Base-by-base conservation (phyloP, 139 green algal genomes). In the Picochlorum sp. region DNA sequence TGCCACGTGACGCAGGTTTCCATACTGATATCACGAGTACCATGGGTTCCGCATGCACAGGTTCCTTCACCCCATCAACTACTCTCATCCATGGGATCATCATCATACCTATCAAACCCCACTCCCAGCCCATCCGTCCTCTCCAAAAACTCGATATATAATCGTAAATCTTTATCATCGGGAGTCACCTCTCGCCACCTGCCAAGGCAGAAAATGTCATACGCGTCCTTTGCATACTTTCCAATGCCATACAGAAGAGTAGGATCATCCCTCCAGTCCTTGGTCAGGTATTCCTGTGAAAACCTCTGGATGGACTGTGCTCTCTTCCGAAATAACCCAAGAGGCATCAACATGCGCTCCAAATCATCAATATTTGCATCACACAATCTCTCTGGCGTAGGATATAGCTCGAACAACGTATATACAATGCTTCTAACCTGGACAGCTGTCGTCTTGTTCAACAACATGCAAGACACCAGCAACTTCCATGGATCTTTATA, bases 401-500 rank as follows among this genome's bases (percentile, higher is more conserved):
- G 87, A 65, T 69, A 83, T 26, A 89, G 61, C 32, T 74, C 23
- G 57, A 97, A 90, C 44, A 97, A 75, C 4, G 73, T 45, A 73
- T 86, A 94, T 6, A 97, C 73, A 28, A 97, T 82, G 7, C 54
- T 59, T 6, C 91, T 73, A 28, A 97, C 91, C 87, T 96, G 81
- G 18, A 13, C 16, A 44, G 71, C 79, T 1, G 72, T 79, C 1
- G 92, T 98, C 46, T 92, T 92, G 75, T 96, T 96, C 5, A 96
- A 79, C 52, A 96, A 80, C 61, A 96, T 84, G 78, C 89, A 96
- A 2, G 75, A 87, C 56, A 97, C 67, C 54, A 98, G 74, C 58
- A 98, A 69, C 61, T 83, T 83, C 92, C 92, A 98, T 15, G 92
- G 91, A 71, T 97, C 74, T 1, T 70, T 38, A 46, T 85, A 97